phyloP scores from a whole-genome alignment of 2,329 filamentous ascomycete species.

The Claviceps arundinis region DNA sequence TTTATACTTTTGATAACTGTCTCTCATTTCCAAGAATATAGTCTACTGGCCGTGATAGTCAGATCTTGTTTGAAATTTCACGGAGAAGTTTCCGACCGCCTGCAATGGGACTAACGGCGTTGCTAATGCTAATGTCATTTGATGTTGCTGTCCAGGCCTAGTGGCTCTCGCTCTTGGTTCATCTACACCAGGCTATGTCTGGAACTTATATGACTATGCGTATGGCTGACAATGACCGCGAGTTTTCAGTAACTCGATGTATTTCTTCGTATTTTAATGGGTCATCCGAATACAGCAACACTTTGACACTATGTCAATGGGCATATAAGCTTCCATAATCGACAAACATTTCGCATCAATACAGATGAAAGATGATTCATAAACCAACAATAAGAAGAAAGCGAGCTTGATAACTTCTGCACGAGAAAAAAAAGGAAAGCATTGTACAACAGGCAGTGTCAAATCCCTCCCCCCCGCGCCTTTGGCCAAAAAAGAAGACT shows the following conservation, averaged over 20 bases:
- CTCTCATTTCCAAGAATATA: neutral
- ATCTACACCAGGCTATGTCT: too few relatives aligned
- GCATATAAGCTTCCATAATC: neutral
- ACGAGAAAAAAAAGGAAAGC: too few relatives aligned
- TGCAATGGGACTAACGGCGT: neutral
- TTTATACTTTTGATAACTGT: too few relatives aligned
- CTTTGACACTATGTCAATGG: neutral
- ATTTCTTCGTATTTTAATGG: neutral
- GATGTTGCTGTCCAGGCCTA: neutral
- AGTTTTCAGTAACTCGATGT: too few relatives aligned
- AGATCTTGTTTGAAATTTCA: neutral
- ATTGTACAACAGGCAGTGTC: too few relatives aligned
- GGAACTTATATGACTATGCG: too few relatives aligned
- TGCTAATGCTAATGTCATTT: neutral
- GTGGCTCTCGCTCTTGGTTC: too few relatives aligned
- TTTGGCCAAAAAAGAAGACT: neutral
- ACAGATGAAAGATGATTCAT: neutral
- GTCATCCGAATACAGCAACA: neutral
- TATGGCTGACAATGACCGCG: too few relatives aligned
- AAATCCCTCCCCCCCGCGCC: neutral
- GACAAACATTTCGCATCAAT: neutral
- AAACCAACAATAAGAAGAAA: neutral
- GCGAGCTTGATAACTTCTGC: neutral
- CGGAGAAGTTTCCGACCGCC: neutral
- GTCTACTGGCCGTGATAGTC: neutral